Evolutionary conservation across 176 grass and related monocot species (phyloP).

Genomic region (Eleusine coracana): DNA sequence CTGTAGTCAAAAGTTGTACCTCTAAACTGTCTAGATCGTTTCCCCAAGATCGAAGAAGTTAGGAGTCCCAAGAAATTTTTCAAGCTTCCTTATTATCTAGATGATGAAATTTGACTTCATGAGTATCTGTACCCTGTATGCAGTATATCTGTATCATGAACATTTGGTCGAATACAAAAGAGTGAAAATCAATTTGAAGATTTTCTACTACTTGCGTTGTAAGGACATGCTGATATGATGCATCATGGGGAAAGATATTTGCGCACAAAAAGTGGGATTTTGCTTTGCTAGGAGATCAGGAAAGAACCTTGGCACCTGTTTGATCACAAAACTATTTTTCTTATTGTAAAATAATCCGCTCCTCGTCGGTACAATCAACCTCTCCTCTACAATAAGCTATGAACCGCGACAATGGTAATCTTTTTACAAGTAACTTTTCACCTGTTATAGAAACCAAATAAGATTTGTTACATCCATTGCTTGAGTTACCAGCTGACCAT

Average conservation of each 20-base stretch:
- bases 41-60: not conserved
- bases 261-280: not conserved
- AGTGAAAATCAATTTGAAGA: not conserved
- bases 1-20: not conserved
- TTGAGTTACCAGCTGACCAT: no score
- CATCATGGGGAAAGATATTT: not conserved
- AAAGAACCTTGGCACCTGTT: not conserved
- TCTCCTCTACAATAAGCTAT: no score
- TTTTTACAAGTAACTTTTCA: no score
- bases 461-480: no score
- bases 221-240: not conserved
- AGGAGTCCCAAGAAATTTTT: not conserved
- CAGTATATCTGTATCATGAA: not conserved
- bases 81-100: conserved; percentile 1
- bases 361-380: no score
- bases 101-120: not conserved
- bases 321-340: not conserved
- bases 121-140: not conserved
- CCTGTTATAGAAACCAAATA: no score
- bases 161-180: not conserved
- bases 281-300: not conserved
- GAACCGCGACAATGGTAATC: no score
- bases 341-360: no score
- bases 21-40: not conserved
- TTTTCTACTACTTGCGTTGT: not conserved